Evolutionary conservation across 1,284 basidiomycete species (phyloP), one percentile per base, ranked within the genome.

Genomic region (Microbotryum saponariae): DNA sequence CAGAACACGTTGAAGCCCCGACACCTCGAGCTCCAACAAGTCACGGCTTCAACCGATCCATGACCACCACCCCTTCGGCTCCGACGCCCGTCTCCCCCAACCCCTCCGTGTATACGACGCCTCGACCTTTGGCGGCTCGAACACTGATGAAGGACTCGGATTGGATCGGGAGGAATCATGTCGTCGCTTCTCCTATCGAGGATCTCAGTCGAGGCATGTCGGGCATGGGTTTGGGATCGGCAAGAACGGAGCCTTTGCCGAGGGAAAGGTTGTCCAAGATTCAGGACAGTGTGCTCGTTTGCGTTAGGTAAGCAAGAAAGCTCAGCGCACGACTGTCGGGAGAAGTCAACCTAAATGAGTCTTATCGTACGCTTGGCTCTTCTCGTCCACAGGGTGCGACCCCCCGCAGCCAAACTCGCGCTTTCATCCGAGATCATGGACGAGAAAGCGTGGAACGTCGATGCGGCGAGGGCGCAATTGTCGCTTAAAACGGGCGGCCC

Each of bases 401-500:
- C 69, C 0, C 68, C 70, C 0, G 65, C 70, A 2, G 64, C 61
- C 3, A 60, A 59, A 55, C 54, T 60, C n/a, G 61, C 56, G 2
- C 49, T 58, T 6, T 54, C 63, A 45, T 46, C n/a, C 44, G 21
- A 50, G 8, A 37, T 47, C 1, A 42, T 57, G 33, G 65, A 64
- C 7, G 70, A 69, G 47, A 51, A 58, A 23, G 66, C 68, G 1
- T 71, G 71, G 70, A 33, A 64, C 20, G 60, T 61, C 3, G 60
- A 62, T 27, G 33, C 31, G 45, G 37, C 12, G 21, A 58, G 42
- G 1, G 63, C 60, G 2, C 52, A 60, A 51, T 50, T 67, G 7
- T n/a, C 59, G 54, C 60, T 62, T 21, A 60, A 57, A 21, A 50
- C 64, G 1, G 61, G 78, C 2, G 72, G 80, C 20, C 79, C 82